phyloP scores from a whole-genome alignment of 2,329 filamentous ascomycete genomes.

The Graphilbum ipis-grandicollis region DNA sequence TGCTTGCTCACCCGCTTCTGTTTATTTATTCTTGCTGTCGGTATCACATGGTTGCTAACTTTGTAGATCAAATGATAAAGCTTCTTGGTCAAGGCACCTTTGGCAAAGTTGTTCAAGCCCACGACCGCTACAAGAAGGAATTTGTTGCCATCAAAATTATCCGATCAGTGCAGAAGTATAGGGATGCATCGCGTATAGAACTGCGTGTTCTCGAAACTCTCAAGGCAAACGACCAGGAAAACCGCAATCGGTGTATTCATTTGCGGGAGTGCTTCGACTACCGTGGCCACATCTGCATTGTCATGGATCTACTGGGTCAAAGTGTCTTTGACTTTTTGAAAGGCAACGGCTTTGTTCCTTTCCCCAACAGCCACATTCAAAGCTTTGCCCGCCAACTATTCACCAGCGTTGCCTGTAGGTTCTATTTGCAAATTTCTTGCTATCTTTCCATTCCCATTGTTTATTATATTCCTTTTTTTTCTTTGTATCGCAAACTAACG shows the following conservation, averaged over 20 bases:
- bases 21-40: neutral
- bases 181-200: conserved; percentile 89
- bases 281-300: conserved; percentile 84
- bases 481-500: conserved; percentile 10
- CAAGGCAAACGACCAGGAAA: conserved; percentile 76
- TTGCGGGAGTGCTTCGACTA: conserved; percentile 94
- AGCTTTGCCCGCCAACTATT: conserved; percentile 90
- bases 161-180: conserved; percentile 93
- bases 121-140: conserved; percentile 61
- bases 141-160: conserved; percentile 93
- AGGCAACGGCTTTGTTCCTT: conserved; percentile 85
- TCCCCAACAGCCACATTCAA: conserved; percentile 96
- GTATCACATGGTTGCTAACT: conserved; percentile 7
- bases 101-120: conserved; percentile 91
- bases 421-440: neutral
- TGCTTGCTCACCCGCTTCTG: conserved; percentile 18
- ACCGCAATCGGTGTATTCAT: conserved; percentile 93
- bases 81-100: conserved; percentile 94
- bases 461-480: neutral
- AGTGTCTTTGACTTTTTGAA: conserved; percentile 98
- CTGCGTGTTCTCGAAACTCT: conserved; percentile 82
- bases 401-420: conserved; percentile 91
- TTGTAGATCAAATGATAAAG: conserved; percentile 66
- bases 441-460: neutral
- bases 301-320: conserved; percentile 65